phyloP scores from a whole-genome alignment of 257 asterid species.

The Osmanthus fragrans region DNA sequence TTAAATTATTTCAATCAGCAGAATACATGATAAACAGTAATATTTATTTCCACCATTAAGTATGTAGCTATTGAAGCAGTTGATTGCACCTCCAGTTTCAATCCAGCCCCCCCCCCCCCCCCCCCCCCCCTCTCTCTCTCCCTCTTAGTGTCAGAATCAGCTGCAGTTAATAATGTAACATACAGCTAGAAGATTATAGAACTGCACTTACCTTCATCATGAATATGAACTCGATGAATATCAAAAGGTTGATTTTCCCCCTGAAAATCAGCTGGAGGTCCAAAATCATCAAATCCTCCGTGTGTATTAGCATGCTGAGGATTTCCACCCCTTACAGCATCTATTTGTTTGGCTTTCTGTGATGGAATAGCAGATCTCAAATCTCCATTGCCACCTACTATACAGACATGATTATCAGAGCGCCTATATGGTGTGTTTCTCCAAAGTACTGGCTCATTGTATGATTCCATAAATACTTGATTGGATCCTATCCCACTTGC shows the following conservation, averaged over 20 bases:
- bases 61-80: neutral
- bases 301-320: conserved; percentile 29
- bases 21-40: neutral
- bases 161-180: neutral
- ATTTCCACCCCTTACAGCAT: conserved; percentile 28
- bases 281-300: conserved; percentile 37
- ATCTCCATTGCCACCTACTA: conserved; percentile 25
- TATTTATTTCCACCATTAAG: conserved; percentile 5
- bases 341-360: conserved; percentile 31
- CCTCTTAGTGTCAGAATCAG: neutral
- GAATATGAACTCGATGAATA: conserved; percentile 41
- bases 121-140: neutral
- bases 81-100: conserved; percentile 47
- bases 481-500: conserved; percentile 76
- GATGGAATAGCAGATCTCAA: conserved; percentile 27
- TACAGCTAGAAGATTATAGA: conserved; percentile 12
- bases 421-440: conserved; percentile 29
- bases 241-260: conserved; percentile 57
- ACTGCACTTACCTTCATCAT: conserved; percentile 54
- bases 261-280: conserved; percentile 46
- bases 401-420: conserved; percentile 17
- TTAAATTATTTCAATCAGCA: conserved; percentile 14
- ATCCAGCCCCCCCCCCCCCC: conserved; percentile 25
- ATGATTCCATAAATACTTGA: conserved; percentile 45
- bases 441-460: conserved; percentile 31